phyloP scores from a whole-genome alignment of 2,329 filamentous ascomycete species.

The Cercospora zeina region DNA sequence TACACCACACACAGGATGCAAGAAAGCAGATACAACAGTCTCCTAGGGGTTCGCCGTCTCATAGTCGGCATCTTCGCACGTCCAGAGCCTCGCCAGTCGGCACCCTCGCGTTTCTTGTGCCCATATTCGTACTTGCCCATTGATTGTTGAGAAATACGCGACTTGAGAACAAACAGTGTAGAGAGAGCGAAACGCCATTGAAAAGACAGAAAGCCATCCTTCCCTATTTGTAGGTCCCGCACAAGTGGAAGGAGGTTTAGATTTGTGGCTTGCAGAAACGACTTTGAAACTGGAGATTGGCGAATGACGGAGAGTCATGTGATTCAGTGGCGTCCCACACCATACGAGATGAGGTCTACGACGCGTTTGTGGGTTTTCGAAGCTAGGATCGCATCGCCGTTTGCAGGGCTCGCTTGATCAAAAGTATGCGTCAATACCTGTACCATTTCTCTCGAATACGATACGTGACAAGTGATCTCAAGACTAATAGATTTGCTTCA shows the following conservation, averaged over 20 bases:
- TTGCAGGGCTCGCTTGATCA: background rate
- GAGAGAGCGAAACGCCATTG: background rate
- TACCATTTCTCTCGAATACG: too few species aligned
- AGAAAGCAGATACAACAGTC: background rate
- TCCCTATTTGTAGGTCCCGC: background rate
- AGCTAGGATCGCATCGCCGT: too few species aligned
- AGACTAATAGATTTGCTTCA: background rate
- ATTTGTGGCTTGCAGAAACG: constrained; percentile 9
- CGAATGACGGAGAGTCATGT: background rate
- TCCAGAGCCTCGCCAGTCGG: background rate
- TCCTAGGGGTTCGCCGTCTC: background rate
- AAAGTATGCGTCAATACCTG: too few species aligned
- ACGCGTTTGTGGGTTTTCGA: too few species aligned
- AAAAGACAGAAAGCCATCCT: background rate
- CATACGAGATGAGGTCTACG: too few species aligned
- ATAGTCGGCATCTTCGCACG: background rate
- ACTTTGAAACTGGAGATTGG: background rate
- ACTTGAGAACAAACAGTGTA: background rate
- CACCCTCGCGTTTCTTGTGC: background rate
- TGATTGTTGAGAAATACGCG: background rate
- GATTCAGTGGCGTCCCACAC: background rate
- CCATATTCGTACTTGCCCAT: constrained; percentile 6
- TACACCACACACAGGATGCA: background rate
- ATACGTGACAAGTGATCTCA: too few species aligned
- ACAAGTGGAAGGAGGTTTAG: background rate